phyloP scores from a whole-genome alignment of 495 filamentous ascomycete species.

The Elasticomyces elasticus region DNA sequence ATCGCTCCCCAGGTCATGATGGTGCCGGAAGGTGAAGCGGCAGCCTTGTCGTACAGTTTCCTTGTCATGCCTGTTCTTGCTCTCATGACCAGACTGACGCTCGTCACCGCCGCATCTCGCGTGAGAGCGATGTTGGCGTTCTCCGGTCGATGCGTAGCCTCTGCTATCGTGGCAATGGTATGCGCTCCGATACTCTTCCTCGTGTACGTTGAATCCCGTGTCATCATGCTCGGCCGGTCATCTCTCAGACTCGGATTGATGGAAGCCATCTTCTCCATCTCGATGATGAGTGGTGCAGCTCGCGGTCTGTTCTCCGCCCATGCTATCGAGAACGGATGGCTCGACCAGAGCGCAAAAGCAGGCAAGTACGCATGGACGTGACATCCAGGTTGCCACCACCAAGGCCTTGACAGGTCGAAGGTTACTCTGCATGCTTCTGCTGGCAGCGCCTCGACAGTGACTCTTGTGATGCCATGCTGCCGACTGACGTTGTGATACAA shows the following conservation, averaged over 20 bases:
- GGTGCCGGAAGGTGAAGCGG: slow-evolving; percentile 31
- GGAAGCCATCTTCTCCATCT: slow-evolving; percentile 18
- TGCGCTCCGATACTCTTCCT: background rate
- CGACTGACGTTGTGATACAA: slow-evolving; percentile 28
- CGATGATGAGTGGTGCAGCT: slow-evolving; percentile 6
- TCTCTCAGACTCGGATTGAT: background rate
- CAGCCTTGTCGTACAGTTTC: slow-evolving; percentile 39
- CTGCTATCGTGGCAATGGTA: slow-evolving; percentile 29
- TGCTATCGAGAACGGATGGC: slow-evolving; percentile 50
- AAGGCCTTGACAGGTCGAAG: slow-evolving; percentile 40
- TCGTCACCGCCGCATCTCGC: slow-evolving; percentile 28
- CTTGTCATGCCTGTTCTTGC: slow-evolving; percentile 46
- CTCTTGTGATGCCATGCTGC: slow-evolving; percentile 32
- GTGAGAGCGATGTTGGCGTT: slow-evolving; percentile 11
- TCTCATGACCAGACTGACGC: slow-evolving; percentile 45
- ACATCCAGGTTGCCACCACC: slow-evolving; percentile 42
- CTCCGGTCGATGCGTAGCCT: slow-evolving; percentile 12
- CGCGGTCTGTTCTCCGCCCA: slow-evolving; percentile 33
- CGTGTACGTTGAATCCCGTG: slow-evolving; percentile 5
- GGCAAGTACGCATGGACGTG: slow-evolving; percentile 51
- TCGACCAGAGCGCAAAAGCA: slow-evolving; percentile 40
- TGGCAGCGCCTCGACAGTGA: slow-evolving; percentile 45
- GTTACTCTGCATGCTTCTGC: slow-evolving; percentile 42
- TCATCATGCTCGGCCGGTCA: slow-evolving; percentile 2
- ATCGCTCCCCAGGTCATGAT: slow-evolving; percentile 41